These are phyloP conservation scores for Sphagnum fallax DNA, from an alignment of 228 moss, liverwort and hornwort species.

Conservation along the genomic window DNA sequence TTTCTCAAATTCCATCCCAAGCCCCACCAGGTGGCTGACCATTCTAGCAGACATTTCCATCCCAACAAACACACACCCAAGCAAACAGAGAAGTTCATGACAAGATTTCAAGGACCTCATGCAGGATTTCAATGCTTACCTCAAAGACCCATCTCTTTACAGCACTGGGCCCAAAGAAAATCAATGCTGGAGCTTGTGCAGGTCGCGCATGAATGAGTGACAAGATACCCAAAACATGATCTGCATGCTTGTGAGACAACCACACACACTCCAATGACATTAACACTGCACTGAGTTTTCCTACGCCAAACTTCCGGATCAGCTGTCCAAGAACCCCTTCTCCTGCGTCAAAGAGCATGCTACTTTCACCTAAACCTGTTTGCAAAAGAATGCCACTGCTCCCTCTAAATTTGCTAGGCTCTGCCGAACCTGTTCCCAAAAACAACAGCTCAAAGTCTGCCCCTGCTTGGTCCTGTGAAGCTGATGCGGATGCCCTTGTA, in stretches of 20 bases:
- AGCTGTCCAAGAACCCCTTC: slow-evolving; percentile 51
- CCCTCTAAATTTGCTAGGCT: slow-evolving; percentile 58
- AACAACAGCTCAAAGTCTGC: slow-evolving; percentile 44
- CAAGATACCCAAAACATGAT: slow-evolving; percentile 42
- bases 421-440: slow-evolving; percentile 54
- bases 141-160: slow-evolving; percentile 42
- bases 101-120: too few relatives aligned
- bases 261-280: slow-evolving; percentile 41
- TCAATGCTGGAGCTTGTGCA: slow-evolving; percentile 11
- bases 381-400: slow-evolving; percentile 60
- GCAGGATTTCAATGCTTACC: slow-evolving; percentile 4
- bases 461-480: not conserved
- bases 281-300: slow-evolving; percentile 16
- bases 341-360: slow-evolving; percentile 49
- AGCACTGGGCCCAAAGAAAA: slow-evolving; percentile 36
- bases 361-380: slow-evolving; percentile 22
- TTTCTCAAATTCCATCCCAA: too few relatives aligned
- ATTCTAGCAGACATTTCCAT: too few relatives aligned
- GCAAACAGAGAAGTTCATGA: too few relatives aligned
- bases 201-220: slow-evolving; percentile 32
- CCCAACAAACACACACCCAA: too few relatives aligned
- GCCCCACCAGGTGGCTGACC: too few relatives aligned
- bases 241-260: slow-evolving; percentile 62
- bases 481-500: not conserved
- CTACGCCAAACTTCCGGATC: slow-evolving; percentile 31